Base-by-base conservation (phyloP, 768 basidiomycete species). In the Cyathus striatus region DNA sequence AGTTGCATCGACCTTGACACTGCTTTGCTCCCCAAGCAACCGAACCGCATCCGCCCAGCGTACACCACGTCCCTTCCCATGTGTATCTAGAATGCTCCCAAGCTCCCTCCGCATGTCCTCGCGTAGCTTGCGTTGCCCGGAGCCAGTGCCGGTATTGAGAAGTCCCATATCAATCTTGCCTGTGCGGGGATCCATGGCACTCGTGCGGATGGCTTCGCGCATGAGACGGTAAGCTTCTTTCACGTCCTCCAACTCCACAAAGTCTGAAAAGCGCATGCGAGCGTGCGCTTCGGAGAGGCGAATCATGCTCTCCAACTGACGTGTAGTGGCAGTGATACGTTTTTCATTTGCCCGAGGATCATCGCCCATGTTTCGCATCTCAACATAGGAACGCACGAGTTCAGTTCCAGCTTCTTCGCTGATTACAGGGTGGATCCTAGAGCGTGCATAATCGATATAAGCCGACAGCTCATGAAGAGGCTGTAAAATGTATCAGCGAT, bases 151-250 rank as follows among this genome's bases (percentile, higher is more conserved):
- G 2, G 92, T 94, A 59, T 92, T 94, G 52, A 99, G 75, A 57
- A 99, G 62, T 42, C 93, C 90, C 80, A 97, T 89, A 61, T 98
- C 94, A 57, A 97, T 95, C 75, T 94, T 92, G 41, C 95, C 95
- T 10, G 94, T 97, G 18, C 89, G 75, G 7, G 95, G 95, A 62
- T 98, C 94, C 74, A 95, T 94, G 30, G 92, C 92, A 48, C 83
- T 84, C 48, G 94, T 92, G 54, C 90, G 81, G 64, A 99, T 88
- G 3, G 95, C 96, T 60, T 95, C 91, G 36, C 90, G 82, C 85
- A 99, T 98, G 52, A 99, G 76, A n/a, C 96, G 75, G 55, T 77
- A 82, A 1, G 95, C 93, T 62, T 98, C 96, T 48, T 76, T 72
- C 23, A 98, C 96, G 56, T 98, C 96, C 42, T 71, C 64, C 35